Evolutionary conservation across 2,329 filamentous ascomycete species (phyloP), one percentile per base, ranked within the genome.

Genomic region (Aspergillus piperis): DNA sequence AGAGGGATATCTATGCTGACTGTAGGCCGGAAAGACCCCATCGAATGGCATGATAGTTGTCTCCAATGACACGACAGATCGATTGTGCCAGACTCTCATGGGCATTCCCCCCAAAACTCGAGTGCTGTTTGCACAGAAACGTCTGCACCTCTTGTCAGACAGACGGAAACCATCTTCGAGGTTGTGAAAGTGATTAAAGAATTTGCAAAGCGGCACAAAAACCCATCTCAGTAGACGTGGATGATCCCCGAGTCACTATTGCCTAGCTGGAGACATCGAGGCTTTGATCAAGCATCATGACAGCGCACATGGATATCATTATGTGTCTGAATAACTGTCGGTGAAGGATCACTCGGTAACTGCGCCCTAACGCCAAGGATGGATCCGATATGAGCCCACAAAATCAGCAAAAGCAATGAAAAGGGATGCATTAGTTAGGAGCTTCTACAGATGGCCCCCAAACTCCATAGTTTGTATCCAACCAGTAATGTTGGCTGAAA

Each of bases 401-500:
- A 19, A 23, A 44, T 3, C 41, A 44, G 19, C 8, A 21, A 21
- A 44, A 21, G 41, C 17, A 44, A 44, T 21, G 17, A 44, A 21
- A 44, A 21, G 41, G 8, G 32, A 36, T 36, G 32, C 32, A 13
- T 36, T 13, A 6, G 5, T 36, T 36, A 13, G 32, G 32, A 36
- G 10, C 32, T 21, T 21, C 41, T 44, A 19, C 17, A 44, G 17
- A 27, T 32, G 47, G 47, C 23, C n/a, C 23, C 23, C 47, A 30
- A 49, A 25, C n/a, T 17, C 41, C 11, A 21, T 49, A 25, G 25
- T 32, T 27, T 8, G n/a, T 49, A 30, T n/a, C 5, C 6, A 17
- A 30, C 25, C 6, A 17, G 15, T 25, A 8, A n/a, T 30, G 32
- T 36, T 36, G 74, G 5, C 66, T 79, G 39, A 80, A 83, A 65